Evolutionary conservation across 805 yeast species (phyloP).

Genomic region (Brettanomyces sp.): DNA sequence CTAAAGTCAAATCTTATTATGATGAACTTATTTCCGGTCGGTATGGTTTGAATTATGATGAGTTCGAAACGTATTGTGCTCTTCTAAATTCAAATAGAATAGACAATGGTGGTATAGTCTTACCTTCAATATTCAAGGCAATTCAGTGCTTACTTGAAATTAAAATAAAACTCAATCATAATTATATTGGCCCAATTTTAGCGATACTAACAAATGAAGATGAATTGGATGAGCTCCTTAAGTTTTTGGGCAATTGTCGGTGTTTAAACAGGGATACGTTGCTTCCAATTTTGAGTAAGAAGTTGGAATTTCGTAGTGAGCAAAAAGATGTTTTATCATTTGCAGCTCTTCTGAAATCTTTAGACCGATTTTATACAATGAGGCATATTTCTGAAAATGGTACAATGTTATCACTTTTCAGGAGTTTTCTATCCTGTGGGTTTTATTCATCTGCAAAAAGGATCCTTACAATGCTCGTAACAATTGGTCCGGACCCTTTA

Average conservation of each 20-base stretch:
- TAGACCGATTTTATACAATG: neutral
- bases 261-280: neutral
- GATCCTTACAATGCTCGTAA: neutral
- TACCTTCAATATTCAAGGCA: neutral
- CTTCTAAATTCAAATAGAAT: no score
- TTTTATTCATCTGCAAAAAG: constrained; percentile 3
- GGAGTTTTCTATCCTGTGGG: constrained; percentile 1
- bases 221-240: neutral
- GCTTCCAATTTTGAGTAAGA: neutral
- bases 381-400: neutral
- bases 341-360: neutral
- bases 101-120: neutral
- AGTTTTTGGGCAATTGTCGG: neutral
- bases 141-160: neutral
- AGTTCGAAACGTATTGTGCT: neutral
- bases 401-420: neutral
- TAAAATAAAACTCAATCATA: neutral
- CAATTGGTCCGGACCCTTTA: neutral
- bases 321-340: neutral
- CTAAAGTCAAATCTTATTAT: neutral
- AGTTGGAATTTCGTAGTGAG: neutral
- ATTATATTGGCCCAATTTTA: neutral
- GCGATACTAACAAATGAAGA: neutral
- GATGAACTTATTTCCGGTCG: neutral
- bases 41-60: constrained; percentile 2